Evolutionary conservation across 805 yeast species (phyloP), one percentile per base, ranked within the genome.

Genomic region (Starmerella potacharoeniae): DNA sequence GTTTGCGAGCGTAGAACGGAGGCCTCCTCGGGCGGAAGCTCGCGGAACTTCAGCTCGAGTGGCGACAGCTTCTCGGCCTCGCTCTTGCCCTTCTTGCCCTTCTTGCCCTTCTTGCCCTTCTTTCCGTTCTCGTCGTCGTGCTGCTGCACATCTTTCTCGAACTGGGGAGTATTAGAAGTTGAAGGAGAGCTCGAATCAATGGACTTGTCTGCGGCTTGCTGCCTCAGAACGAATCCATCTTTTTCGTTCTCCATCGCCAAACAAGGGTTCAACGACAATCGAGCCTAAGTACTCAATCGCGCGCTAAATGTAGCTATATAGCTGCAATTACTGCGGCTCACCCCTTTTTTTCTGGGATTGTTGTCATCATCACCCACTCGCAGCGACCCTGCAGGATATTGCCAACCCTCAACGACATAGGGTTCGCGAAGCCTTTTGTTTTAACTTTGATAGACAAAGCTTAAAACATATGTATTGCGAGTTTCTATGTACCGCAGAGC

Each of bases 1-100:
- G 67, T 62, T 59, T 71, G 75, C n/a, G 62, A 60, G 35, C 69
- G 61, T 31, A 72, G 62, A 9, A 70, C 60, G 13, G 48, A 62
- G 2, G 67, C 71, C 34, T 69, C 75, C 2, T 63, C 59, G 6
- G 61, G 58, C 6, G 69, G 61, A n/a, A 69, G 57, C 17, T 33
- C 35, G 51, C 56, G 22, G 52, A 58, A 57, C 54, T 59, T 54
- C 37, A 45, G 59, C 39, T 55, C 62, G 3, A 57, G 46, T 3
- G 51, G 51, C 3, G 51, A 48, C 13, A 49, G 51, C n/a, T 41
- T 54, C 45, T 51, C 45, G 9, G 16, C 44, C 16, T 33, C 46
- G 5, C 11, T 30, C 44, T 54, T 31, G 41, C 43, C 22, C 17
- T 52, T 52, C n/a, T 51, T 17, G 16, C 33, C 43, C 11, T 36